Base-by-base conservation (phyloP, 23 red algal species). In the Pyropia haitanensis region DNA sequence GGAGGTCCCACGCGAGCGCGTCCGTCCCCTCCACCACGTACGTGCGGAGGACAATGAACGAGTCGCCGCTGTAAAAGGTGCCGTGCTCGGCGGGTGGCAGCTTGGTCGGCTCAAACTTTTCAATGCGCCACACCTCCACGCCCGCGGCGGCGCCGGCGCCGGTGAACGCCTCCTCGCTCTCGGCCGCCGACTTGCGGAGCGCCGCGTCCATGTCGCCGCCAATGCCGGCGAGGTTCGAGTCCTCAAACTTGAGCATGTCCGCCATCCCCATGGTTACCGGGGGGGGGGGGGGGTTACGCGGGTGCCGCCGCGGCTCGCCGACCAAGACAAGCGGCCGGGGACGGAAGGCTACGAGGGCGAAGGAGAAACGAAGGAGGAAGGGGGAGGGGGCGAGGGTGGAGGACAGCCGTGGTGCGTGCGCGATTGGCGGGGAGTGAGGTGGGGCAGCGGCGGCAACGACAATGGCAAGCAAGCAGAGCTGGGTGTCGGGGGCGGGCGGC, bases 61-160 rank as follows among this genome's bases (percentile, higher is more conserved):
- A 53, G 53, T 89, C 85, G 2, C 85, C 85, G 58, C 60, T 75
- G 60, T 73, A 89, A 44, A 89, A 75, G 14, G 58, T 67, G 23
- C 71, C 58, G 85, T 74, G 71, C 13, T 61, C 74, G 49, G 60
- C 56, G 17, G 64, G 54, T 10, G 71, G 44, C 17, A 73, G 53
- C 29, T 64, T 61, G 25, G 65, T 51, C 12, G 85, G 85, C 27
- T 64, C 22, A 63, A 89, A 89, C 75, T 89, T 89, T 26, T 89
- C 85, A 19, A 89, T 69, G 21, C 85, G 85, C 85, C 85, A 89
- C 23, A 89, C 78, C 58, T 89, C 85, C 27, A 89, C 23, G 13
- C 85, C 85, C 13, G 70, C 72, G 6, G 27, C 19, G 14, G 49
- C 22, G 18, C 85, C 85, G 25, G 75, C 85, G 53, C 75, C 85